Conservation (phyloP, 2,329 filamentous ascomycete species). For the Knoxdaviesia capensis region DNA sequence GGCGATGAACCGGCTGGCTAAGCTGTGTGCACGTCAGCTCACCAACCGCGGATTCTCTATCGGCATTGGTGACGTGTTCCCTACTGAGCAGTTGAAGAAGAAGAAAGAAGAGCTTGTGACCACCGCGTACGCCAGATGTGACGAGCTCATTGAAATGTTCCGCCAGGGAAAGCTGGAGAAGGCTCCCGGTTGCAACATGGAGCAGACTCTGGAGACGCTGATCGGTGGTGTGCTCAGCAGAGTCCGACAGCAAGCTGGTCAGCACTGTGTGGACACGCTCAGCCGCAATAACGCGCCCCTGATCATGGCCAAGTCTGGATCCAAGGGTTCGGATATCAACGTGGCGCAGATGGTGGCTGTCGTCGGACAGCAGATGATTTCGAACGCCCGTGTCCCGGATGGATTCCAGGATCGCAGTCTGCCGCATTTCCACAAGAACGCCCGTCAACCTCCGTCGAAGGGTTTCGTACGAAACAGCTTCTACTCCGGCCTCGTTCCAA, state of each 20-base stretch:
- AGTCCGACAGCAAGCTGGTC: conserved; percentile 78
- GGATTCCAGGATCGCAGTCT: conserved; percentile 91
- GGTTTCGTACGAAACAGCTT: conserved; percentile 97
- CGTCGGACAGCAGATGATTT: conserved; percentile 96
- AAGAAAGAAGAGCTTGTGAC: conserved; percentile 61
- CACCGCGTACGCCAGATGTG: conserved; percentile 60
- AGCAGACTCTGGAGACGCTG: conserved; percentile 75
- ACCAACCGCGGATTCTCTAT: conserved; percentile 91
- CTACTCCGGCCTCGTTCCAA: conserved; percentile 75
- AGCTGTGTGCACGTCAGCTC: conserved; percentile 71
- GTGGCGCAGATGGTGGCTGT: conserved; percentile 97
- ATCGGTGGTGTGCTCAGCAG: conserved; percentile 84
- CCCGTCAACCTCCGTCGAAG: conserved; percentile 80
- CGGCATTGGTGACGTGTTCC: conserved; percentile 85
- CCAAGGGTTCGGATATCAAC: conserved; percentile 94
- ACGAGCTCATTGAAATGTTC: conserved; percentile 65
- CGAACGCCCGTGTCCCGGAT: conserved; percentile 76
- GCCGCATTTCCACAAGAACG: conserved; percentile 88
- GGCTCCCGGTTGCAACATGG: conserved; percentile 73
- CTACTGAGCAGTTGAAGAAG: conserved; percentile 46
- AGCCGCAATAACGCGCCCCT: conserved; percentile 84
- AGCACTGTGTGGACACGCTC: conserved; percentile 74
- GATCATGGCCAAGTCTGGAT: conserved; percentile 93
- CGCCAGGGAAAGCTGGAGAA: conserved; percentile 67
- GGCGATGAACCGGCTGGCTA: conserved; percentile 87